Conservation (phyloP, 2,329 filamentous ascomycete genomes). For the Penicillium sp. region DNA sequence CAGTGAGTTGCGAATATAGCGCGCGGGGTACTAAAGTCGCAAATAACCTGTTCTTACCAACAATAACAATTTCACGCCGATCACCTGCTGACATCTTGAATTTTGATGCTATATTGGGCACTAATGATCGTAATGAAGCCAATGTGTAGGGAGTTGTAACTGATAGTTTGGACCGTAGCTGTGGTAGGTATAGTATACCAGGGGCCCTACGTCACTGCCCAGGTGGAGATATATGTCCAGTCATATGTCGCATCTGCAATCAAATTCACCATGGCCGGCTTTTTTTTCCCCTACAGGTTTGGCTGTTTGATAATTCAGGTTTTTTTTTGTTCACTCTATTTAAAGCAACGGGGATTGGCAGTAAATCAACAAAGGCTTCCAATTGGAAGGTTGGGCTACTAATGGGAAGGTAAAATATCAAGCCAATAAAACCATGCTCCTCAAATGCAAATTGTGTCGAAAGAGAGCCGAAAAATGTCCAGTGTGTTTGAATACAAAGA, state of each 20-base stretch:
- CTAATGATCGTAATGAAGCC: constrained; percentile 21
- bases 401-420: constrained; percentile 12
- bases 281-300: not conserved
- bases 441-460: constrained; percentile 30
- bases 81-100: constrained; percentile 32
- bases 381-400: constrained; percentile 2
- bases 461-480: constrained; percentile 6
- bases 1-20: constrained; percentile 1
- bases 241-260: constrained; percentile 26
- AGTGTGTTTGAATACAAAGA: constrained; percentile 4
- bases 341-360: not conserved
- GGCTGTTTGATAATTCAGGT: not conserved
- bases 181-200: not conserved
- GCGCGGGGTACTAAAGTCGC: constrained; percentile 24
- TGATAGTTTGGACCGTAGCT: not conserved
- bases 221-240: constrained; percentile 8
- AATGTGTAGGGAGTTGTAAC: constrained; percentile 17
- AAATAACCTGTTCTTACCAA: constrained; percentile 31
- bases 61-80: constrained; percentile 41
- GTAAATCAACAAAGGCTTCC: constrained; percentile 10
- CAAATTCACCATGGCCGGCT: not conserved
- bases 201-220: constrained; percentile 31
- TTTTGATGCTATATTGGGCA: constrained; percentile 17
- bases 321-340: not conserved
- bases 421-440: constrained; percentile 26